Evolutionary conservation across 805 yeast species (phyloP).

Genomic region (Candida broadrunensis): DNA sequence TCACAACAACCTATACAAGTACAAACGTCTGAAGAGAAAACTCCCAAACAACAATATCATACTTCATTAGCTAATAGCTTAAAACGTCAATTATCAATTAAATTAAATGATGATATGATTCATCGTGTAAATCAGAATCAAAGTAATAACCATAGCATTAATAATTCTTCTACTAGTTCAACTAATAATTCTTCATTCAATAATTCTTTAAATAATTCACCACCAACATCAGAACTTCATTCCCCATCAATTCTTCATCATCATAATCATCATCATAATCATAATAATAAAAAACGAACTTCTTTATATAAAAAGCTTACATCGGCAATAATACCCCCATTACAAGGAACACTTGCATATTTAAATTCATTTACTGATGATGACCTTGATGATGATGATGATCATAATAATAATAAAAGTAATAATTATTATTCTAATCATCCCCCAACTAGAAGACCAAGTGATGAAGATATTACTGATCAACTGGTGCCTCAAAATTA

Average conservation of each 20-base stretch:
- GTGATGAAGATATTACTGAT: conserved; percentile 29
- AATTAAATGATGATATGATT: too few relatives aligned
- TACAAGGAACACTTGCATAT: conserved; percentile 5
- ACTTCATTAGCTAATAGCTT: not conserved
- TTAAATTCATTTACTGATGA: not conserved
- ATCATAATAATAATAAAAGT: not conserved
- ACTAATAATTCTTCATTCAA: too few relatives aligned
- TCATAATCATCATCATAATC: not conserved
- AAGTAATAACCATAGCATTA: too few relatives aligned
- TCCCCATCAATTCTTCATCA: too few relatives aligned
- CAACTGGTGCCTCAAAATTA: conserved; percentile 21
- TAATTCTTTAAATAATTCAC: too few relatives aligned
- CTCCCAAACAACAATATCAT: not conserved
- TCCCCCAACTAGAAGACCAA: not conserved
- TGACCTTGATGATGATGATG: conserved; percentile 1
- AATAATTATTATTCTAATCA: not conserved
- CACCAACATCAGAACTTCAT: too few relatives aligned
- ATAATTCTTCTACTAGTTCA: too few relatives aligned
- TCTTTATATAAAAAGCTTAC: conserved; percentile 5
- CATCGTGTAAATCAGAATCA: too few relatives aligned
- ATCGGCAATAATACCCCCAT: conserved; percentile 8
- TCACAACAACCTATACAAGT: not conserved
- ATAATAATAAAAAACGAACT: not conserved
- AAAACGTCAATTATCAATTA: not conserved
- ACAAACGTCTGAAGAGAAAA: not conserved